Evolutionary conservation across 495 filamentous ascomycete species (phyloP), one percentile per base, ranked within the genome.

Genomic region (Podospora pseudocomata): DNA sequence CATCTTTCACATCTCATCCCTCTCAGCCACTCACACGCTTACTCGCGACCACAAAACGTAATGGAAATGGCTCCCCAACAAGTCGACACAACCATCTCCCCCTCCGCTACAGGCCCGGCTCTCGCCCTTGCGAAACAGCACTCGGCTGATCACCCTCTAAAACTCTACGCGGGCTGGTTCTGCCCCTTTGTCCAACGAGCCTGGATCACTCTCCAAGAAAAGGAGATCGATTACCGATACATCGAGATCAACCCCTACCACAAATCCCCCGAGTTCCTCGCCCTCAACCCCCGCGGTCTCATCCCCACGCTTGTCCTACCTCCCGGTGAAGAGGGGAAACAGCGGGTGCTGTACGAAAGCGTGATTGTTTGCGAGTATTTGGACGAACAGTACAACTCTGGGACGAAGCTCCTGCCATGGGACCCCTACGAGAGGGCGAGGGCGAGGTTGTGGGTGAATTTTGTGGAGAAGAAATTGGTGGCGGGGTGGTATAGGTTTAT

Each of bases 201-300:
- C 23, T 92, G 88, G 86, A 84, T 88, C 66, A 85, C 86, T 15
- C 80, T 92, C 49, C 85, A 85, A 71, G 89, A 92, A 77, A 91
- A 92, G 72, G 66, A 80, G n/a, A 88, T 90, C 63, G 86, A 87
- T 55, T 87, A 92, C 74, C 84, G 91, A 73, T 92, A 90, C 76
- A 83, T 91, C 71, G 88, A 93, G 72, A 82, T 89, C 71, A 90
- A 91, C 74, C 90, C 90, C 5, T 91, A 91, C 83, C 77, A 86
- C 74, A 92, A 92, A 71, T 84, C 83, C 0, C 76, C 83, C 34
- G 84, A 83, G 9, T 87, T 91, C 18, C 83, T 91, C 18, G 77
- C 80, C 5, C 83, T 92, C 55, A 92, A 92, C 70, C 90, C 89
- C 0, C 85, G 88, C 15, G 88, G 89, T 2, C 80, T 92, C 7